Percentiles rank a stretch among this genome's conserved stretches.
These are phyloP conservation scores for Mortierella sp. DNA, from an alignment of 371 early-diverging fungal species.

Conservation along the genomic window DNA sequence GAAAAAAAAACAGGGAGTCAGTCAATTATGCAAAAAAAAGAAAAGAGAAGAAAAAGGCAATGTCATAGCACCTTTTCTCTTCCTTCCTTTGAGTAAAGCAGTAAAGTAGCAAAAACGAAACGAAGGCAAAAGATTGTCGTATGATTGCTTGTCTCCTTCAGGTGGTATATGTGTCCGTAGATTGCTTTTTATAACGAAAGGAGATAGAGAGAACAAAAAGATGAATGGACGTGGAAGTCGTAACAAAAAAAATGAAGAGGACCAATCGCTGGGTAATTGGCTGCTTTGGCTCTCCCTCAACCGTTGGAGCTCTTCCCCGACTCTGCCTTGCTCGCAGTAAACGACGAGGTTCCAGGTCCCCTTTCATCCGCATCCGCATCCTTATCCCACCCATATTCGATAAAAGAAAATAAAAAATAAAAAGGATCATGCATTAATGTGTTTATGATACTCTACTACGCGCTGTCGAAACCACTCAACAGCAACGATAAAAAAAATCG, in stretches of 20 bases:
- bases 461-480: background rate
- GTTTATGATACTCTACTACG: background rate
- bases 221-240: background rate
- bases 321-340: background rate
- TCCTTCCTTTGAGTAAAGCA: background rate
- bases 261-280: background rate
- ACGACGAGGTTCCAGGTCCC: constrained; percentile 2
- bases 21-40: background rate
- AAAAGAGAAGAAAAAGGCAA: background rate
- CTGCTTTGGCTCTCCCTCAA: background rate
- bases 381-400: background rate
- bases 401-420: too few relatives aligned
- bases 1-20: too few relatives aligned
- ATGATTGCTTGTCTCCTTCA: background rate
- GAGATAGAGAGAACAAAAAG: background rate
- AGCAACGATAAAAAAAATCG: background rate
- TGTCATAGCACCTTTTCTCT: background rate
- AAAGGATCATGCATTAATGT: background rate
- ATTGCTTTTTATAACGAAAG: background rate
- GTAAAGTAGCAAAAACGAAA: background rate
- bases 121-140: background rate
- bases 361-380: background rate
- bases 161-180: background rate
- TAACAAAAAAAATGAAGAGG: background rate
- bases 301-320: background rate